A percentile compares a stretch with the other conserved stretches of the same genome.
Conservation (phyloP, 352 stramenopile genomes). For the Plasmopara muralis region DNA sequence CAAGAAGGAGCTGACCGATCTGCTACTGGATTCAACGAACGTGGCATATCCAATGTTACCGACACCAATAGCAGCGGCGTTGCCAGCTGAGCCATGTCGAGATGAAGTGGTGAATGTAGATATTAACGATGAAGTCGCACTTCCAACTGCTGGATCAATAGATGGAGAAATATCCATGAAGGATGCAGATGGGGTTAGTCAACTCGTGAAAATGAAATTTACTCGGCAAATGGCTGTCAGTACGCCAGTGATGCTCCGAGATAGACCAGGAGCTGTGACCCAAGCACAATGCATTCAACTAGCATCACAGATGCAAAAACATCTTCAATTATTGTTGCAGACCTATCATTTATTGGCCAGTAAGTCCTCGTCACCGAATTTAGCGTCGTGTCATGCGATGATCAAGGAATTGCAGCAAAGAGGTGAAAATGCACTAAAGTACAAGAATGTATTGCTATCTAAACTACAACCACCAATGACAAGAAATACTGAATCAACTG, state of each 20-base stretch:
- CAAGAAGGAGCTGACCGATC: constrained; percentile 73
- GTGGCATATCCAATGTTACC: constrained; percentile 37
- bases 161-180: constrained; percentile 2
- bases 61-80: background rate
- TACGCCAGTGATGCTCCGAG: constrained; percentile 13
- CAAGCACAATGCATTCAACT: constrained; percentile 74
- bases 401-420: constrained; percentile 59
- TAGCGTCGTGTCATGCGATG: constrained; percentile 49
- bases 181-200: background rate
- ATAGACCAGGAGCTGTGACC: constrained; percentile 29
- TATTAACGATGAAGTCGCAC: background rate
- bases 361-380: constrained; percentile 4
- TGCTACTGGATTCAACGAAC: constrained; percentile 77
- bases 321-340: constrained; percentile 75
- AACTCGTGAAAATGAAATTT: constrained; percentile 6
- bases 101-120: constrained; percentile 3
- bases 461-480: constrained; percentile 40
- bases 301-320: constrained; percentile 85
- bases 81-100: constrained; percentile 4
- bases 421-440: constrained; percentile 50
- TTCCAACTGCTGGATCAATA: constrained; percentile 4
- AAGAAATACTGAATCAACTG: constrained; percentile 2
- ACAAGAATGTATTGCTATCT: constrained; percentile 57
- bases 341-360: constrained; percentile 51
- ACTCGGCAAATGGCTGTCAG: background rate